Percentiles rank a stretch among this genome's conserved stretches.
phyloP scores from a whole-genome alignment of 495 filamentous ascomycete species.

The Eremomyces bilateralis region DNA sequence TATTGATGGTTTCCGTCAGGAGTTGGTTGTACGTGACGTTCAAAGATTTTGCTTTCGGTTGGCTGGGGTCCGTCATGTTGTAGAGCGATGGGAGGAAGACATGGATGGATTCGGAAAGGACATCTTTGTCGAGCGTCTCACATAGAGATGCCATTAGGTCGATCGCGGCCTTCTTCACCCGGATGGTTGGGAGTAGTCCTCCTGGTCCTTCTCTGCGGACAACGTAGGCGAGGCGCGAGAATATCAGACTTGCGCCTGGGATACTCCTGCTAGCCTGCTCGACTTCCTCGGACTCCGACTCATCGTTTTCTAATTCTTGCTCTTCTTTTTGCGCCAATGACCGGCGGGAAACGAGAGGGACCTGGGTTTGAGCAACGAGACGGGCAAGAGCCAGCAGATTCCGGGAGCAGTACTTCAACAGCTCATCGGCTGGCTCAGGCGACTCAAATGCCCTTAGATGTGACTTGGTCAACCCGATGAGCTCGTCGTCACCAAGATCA shows the following conservation, averaged over 20 bases:
- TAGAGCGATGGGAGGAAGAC: slow-evolving; percentile 59
- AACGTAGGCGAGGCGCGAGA: slow-evolving; percentile 48
- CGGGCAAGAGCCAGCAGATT: slow-evolving; percentile 58
- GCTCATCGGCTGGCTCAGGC: slow-evolving; percentile 38
- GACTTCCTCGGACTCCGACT: slow-evolving; percentile 17
- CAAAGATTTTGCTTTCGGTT: neutral
- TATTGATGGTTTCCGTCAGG: slow-evolving; percentile 47
- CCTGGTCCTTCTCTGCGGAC: slow-evolving; percentile 31
- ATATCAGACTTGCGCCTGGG: slow-evolving; percentile 53
- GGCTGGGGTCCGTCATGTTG: slow-evolving; percentile 34
- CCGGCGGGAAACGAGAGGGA: slow-evolving; percentile 5
- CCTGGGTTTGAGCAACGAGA: slow-evolving; percentile 36
- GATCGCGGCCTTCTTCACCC: slow-evolving; percentile 56
- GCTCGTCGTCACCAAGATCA: slow-evolving; percentile 35
- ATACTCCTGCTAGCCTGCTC: slow-evolving; percentile 16
- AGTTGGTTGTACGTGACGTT: too few relatives aligned
- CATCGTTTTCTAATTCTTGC: slow-evolving; percentile 24
- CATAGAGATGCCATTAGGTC: slow-evolving; percentile 42
- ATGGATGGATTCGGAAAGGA: slow-evolving; percentile 36
- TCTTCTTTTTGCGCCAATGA: slow-evolving; percentile 17
- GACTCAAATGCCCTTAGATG: slow-evolving; percentile 34
- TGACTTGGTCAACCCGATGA: slow-evolving; percentile 40
- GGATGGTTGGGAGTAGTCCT: slow-evolving; percentile 33
- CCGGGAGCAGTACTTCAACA: slow-evolving; percentile 49
- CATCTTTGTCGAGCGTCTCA: slow-evolving; percentile 30